phyloP scores from a whole-genome alignment of 306 rosid species.

The Sicyos baderoa region DNA sequence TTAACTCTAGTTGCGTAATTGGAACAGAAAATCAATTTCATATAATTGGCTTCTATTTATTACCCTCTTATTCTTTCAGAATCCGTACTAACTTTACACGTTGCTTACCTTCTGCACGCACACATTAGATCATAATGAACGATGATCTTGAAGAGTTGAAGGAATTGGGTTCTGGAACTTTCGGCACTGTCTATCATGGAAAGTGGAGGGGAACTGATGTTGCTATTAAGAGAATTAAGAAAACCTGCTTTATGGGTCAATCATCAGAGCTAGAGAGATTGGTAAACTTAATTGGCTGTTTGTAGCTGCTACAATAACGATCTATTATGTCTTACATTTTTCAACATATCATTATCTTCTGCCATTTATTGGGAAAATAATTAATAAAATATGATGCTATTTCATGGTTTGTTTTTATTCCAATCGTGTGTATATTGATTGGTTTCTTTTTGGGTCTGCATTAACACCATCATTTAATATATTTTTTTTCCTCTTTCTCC shows the following conservation, averaged over 20 bases:
- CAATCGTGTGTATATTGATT: constrained; percentile 6
- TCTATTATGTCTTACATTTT: constrained; percentile 15
- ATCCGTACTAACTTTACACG: not conserved
- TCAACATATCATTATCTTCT: not conserved
- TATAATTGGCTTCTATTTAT: not conserved
- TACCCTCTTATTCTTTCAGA: not conserved
- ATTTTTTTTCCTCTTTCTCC: not conserved
- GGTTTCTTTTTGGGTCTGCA: constrained; percentile 4
- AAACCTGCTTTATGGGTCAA: constrained; percentile 80
- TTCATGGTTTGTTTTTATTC: not conserved
- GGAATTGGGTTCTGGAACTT: constrained; percentile 88
- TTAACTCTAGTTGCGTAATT: constrained; percentile 9
- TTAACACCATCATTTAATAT: too few species aligned
- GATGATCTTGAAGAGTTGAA: constrained; percentile 86
- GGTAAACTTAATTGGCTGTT: constrained; percentile 31
- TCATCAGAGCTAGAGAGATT: constrained; percentile 92
- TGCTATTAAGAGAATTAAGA: constrained; percentile 90
- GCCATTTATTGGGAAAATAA: not conserved
- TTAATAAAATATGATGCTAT: constrained; percentile 1
- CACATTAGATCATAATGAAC: constrained; percentile 60
- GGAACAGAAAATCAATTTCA: constrained; percentile 4
- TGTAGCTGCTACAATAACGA: not conserved
- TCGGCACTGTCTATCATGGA: constrained; percentile 95
- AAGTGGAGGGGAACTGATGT: constrained; percentile 96
- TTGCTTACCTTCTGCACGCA: constrained; percentile 28